Evolutionary conservation across 192 early-diverging fungal species (phyloP).

Genomic region (Coemansia sp.): DNA sequence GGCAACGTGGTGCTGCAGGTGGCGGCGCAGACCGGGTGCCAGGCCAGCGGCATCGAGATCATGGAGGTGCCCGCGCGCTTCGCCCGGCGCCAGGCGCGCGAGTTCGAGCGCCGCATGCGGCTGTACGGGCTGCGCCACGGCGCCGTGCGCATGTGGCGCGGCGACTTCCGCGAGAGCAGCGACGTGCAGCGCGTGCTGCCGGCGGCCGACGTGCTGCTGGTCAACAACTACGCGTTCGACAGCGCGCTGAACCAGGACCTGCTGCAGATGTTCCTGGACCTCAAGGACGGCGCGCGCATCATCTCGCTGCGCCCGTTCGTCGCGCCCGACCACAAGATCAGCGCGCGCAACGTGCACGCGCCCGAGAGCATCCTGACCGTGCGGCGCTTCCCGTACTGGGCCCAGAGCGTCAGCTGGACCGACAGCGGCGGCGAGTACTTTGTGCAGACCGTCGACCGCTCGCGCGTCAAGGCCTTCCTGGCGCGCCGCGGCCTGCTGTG

Average conservation of each 20-base stretch:
- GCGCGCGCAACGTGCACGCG: conserved; percentile 63
- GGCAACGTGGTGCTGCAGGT: conserved; percentile 97
- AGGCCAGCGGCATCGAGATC: conserved; percentile 84
- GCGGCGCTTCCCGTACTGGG: conserved; percentile 62
- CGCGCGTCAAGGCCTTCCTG: conserved; percentile 35
- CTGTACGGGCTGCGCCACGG: conserved; percentile 62
- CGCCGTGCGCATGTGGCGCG: conserved; percentile 64
- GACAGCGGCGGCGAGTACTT: conserved; percentile 75
- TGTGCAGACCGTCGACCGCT: conserved; percentile 74
- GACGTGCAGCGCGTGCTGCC: conserved; percentile 66
- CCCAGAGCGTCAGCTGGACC: conserved; percentile 74
- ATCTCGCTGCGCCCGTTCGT: conserved; percentile 87
- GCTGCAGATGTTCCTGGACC: conserved; percentile 82
- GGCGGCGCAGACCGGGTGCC: conserved; percentile 81
- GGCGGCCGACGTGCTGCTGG: conserved; percentile 86
- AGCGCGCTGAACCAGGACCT: conserved; percentile 78
- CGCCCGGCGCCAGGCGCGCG: conserved; percentile 71
- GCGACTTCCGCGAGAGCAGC: conserved; percentile 81
- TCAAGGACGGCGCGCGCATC: conserved; percentile 82
- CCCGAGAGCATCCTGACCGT: conserved; percentile 70
- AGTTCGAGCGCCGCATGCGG: conserved; percentile 81
- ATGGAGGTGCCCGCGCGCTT: conserved; percentile 81
- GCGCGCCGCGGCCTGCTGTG: conserved; percentile 13
- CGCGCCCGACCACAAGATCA: conserved; percentile 70
- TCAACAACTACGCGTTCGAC: conserved; percentile 95